Percentiles rank a stretch among this genome's conserved stretches.
Conservation (phyloP, 73 alveolate species). For the Paramecium primaurelia region DNA sequence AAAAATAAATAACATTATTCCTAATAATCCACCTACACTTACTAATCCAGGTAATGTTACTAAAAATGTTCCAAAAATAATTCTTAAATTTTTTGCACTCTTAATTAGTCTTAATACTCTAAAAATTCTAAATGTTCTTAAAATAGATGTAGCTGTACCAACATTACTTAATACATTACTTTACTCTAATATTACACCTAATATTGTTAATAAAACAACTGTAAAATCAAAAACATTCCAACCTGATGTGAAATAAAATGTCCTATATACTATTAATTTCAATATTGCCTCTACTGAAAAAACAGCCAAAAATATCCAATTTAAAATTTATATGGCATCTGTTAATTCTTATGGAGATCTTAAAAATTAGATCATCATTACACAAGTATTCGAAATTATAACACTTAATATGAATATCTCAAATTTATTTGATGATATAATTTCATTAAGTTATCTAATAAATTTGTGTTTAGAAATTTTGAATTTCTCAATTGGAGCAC, state of each 20-base stretch:
- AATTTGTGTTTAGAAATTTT: background rate
- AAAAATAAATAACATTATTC: conserved; percentile 61
- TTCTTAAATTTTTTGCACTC: conserved; percentile 59
- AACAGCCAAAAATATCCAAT: conserved; percentile 44
- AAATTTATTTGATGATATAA: background rate
- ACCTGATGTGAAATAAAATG: conserved; percentile 60
- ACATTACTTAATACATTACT: conserved; percentile 26
- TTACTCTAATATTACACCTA: conserved; percentile 39
- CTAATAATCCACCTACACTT: conserved; percentile 70
- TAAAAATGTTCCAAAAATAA: conserved; percentile 61
- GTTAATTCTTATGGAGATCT: background rate
- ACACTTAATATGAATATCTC: conserved; percentile 59
- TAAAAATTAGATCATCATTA: conserved; percentile 52
- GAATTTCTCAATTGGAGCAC: conserved; percentile 42
- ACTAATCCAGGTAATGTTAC: conserved; percentile 69
- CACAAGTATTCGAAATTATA: conserved; percentile 62
- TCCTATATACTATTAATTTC: conserved; percentile 51
- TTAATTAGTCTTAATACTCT: conserved; percentile 63
- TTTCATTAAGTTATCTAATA: background rate
- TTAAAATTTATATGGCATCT: background rate
- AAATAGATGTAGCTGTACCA: conserved; percentile 58
- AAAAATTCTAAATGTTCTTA: conserved; percentile 68
- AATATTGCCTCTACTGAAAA: conserved; percentile 58
- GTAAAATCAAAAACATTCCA: conserved; percentile 78
- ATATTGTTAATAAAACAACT: conserved; percentile 57